Conservation (phyloP, 495 filamentous ascomycete genomes). For the Tuber magnatum region DNA sequence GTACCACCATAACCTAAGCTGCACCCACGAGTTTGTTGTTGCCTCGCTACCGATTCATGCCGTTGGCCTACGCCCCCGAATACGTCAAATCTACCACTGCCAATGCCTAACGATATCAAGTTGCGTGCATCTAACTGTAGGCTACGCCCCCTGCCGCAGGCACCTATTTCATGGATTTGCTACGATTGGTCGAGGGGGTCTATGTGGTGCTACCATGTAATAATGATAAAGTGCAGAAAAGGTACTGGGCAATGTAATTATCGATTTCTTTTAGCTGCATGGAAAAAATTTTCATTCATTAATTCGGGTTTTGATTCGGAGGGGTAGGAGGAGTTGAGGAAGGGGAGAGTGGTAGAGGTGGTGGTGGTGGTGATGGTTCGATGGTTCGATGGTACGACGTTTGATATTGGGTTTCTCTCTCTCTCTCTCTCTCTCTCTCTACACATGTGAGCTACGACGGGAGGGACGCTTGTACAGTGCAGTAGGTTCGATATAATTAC, state of each 20-base stretch:
- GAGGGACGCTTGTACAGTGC: too few species aligned
- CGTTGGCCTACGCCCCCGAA: background rate
- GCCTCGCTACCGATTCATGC: background rate
- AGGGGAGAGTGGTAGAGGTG: background rate
- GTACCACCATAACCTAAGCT: background rate
- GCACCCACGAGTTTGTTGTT: background rate
- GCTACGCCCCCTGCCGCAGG: background rate
- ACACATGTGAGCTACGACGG: background rate
- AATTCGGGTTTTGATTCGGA: background rate
- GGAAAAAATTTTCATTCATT: conserved; percentile 3
- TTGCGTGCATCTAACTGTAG: conserved; percentile 1
- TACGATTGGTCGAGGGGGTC: background rate
- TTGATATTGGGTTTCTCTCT: background rate
- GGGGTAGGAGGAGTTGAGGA: background rate
- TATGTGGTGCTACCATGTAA: background rate
- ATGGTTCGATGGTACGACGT: background rate
- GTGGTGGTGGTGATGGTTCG: background rate
- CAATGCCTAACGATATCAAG: background rate
- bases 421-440: too few species aligned
- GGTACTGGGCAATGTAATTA: background rate
- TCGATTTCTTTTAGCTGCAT: background rate
- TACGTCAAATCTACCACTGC: background rate
- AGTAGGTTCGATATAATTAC: background rate
- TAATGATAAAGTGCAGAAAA: conserved; percentile 2
- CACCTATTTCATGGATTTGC: background rate